Evolutionary conservation across 768 basidiomycete genomes (phyloP).

Genomic region (Cystofilobasidium ferigula): DNA sequence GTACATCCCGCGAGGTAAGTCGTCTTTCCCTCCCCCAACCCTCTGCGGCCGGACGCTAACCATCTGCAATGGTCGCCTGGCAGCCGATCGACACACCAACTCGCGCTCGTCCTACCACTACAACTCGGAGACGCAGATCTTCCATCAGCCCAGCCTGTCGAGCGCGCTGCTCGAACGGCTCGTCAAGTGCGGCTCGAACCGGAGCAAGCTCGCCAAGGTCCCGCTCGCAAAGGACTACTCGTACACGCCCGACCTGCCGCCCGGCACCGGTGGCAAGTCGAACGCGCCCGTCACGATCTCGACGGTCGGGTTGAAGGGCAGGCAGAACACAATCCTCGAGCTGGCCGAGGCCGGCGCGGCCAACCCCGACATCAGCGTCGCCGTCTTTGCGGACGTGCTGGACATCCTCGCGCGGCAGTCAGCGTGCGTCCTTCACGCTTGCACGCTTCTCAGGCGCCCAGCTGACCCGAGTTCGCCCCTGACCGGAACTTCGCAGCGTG

Average conservation of each 20-base stretch:
- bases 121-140: slow-evolving; percentile 11
- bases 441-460: neutral
- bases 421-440: slow-evolving; percentile 1
- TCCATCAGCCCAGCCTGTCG: slow-evolving; percentile 22
- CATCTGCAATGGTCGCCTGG: neutral
- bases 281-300: neutral
- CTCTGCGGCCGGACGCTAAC: neutral
- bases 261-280: neutral
- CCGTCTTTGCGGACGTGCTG: slow-evolving; percentile 15
- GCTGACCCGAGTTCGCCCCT: neutral
- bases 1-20: slow-evolving; percentile 14
- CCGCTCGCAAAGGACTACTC: slow-evolving; percentile 1
- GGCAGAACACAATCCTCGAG: neutral
- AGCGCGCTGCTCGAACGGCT: neutral
- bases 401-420: slow-evolving; percentile 16
- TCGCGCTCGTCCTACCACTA: slow-evolving; percentile 18
- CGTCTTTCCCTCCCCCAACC: neutral
- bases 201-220: slow-evolving; percentile 1
- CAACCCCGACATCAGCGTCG: slow-evolving; percentile 2
- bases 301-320: neutral
- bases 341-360: slow-evolving; percentile 8
- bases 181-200: neutral
- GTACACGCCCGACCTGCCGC: slow-evolving; percentile 16
- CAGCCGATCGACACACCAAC: slow-evolving; percentile 14
- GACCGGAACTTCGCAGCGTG: neutral